Percentiles rank a stretch among this genome's conserved stretches.
These are phyloP conservation scores for Tetrapisispora phaffii DNA, from an alignment of 805 yeast species.

Conservation along the genomic window DNA sequence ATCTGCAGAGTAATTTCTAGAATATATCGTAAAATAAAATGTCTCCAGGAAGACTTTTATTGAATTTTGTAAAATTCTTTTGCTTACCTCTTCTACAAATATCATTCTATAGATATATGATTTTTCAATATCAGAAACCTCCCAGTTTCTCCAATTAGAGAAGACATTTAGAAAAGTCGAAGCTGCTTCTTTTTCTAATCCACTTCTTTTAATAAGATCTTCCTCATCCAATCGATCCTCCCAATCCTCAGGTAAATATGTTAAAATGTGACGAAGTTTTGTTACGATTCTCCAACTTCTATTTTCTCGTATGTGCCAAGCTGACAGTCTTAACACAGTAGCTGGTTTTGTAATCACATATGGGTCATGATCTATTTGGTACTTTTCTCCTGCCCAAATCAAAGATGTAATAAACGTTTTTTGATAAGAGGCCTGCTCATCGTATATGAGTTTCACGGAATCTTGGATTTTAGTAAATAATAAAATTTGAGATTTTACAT, in stretches of 20 bases:
- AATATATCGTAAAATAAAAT: slow-evolving; percentile 19
- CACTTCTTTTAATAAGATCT: slow-evolving; percentile 5
- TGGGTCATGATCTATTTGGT: slow-evolving; percentile 69
- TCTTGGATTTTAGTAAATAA: slow-evolving; percentile 7
- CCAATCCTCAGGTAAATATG: slow-evolving; percentile 51
- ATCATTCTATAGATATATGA: slow-evolving; percentile 45
- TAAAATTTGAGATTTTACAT: slow-evolving; percentile 9
- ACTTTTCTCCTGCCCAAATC: slow-evolving; percentile 39
- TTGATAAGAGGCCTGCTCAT: slow-evolving; percentile 11
- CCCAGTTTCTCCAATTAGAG: slow-evolving; percentile 87
- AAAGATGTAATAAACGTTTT: slow-evolving; percentile 35
- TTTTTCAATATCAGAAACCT: slow-evolving; percentile 52
- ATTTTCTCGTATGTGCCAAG: slow-evolving; percentile 64
- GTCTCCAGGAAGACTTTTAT: slow-evolving; percentile 15
- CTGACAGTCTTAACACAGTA: slow-evolving; percentile 59
- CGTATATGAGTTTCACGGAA: slow-evolving; percentile 5
- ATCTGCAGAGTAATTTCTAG: slow-evolving; percentile 16
- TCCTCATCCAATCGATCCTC: slow-evolving; percentile 5
- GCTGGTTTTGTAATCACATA: slow-evolving; percentile 86
- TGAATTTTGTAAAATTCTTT: slow-evolving; percentile 8
- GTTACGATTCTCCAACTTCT: slow-evolving; percentile 85
- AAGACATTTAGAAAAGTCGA: slow-evolving; percentile 56
- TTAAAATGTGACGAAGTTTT: slow-evolving; percentile 63
- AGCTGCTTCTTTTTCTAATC: slow-evolving; percentile 39
- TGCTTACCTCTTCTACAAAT: slow-evolving; percentile 30